phyloP scores from a whole-genome alignment of 352 stramenopile species.

The Albugo candida region DNA sequence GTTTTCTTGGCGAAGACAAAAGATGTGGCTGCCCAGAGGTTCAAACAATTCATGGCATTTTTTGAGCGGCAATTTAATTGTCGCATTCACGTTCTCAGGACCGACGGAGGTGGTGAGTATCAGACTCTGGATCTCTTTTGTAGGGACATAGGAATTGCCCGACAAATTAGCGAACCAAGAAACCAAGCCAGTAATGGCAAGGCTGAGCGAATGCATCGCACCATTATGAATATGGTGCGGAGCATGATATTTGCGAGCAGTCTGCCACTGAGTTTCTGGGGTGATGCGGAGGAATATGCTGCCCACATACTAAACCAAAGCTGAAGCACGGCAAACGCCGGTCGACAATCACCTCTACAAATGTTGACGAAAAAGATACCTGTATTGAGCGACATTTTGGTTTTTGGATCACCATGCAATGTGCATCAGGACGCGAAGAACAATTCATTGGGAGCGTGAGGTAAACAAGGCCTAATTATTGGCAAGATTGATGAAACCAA shows the following conservation, averaged over 20 bases:
- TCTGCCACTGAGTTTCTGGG: conserved; percentile 11
- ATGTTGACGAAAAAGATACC: conserved; percentile 2
- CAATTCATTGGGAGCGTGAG: neutral
- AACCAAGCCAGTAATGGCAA: conserved; percentile 16
- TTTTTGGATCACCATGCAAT: conserved; percentile 1
- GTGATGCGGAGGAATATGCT: conserved; percentile 10
- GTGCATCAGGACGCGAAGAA: conserved; percentile 4
- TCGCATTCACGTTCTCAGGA: neutral
- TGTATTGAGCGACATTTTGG: neutral
- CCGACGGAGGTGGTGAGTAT: conserved; percentile 11
- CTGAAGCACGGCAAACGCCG: conserved; percentile 5
- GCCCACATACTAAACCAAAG: conserved; percentile 13
- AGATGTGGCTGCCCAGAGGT: neutral
- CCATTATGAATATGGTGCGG: conserved; percentile 14
- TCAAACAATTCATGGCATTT: no score
- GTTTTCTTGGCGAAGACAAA: conserved; percentile 2
- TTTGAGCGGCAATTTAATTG: no score
- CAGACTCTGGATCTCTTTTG: conserved; percentile 14
- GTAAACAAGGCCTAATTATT: conserved; percentile 1
- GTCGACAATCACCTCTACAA: conserved; percentile 1
- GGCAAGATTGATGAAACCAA: conserved; percentile 6
- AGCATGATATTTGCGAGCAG: conserved; percentile 13
- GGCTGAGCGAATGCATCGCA: conserved; percentile 13
- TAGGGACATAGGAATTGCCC: conserved; percentile 2
- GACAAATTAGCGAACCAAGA: conserved; percentile 8